Evolutionary conservation across 23 red algal species (phyloP), one percentile per base, ranked within the genome.

Genomic region (Cyanidiococcus yangmingshanensis): DNA sequence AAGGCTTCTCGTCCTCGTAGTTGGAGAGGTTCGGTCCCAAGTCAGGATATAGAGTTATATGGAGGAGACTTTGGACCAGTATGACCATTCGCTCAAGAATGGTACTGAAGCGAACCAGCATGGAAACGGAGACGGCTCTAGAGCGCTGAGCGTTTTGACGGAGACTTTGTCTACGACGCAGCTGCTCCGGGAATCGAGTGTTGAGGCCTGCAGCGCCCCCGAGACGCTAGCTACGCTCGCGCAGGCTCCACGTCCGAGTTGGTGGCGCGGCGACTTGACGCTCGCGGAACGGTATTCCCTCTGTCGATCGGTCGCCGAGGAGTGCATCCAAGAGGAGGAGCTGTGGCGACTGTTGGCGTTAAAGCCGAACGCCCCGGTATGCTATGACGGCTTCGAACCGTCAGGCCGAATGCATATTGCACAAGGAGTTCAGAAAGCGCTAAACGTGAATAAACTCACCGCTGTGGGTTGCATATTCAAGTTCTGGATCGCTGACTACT

Each of bases 391-490:
- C 0, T 97, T 97, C 67, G 93, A 97, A 80, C 93, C 93, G 40
- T 97, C 93, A 0, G 93, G 93, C 15, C 75, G 87, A 7, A 97
- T 97, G 87, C 87, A 90, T 40, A 90, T 97, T 27, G 87, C 93
- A 24, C 93, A 97, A 76, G 93, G 93, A 0, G 86, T 97, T 82
- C 83, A 84, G 40, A 97, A 97, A 74, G 76, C 84, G 2, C 81
- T 97, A 67, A 97, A 97, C 40, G 93, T 97, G 30, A 97, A 97
- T 74, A 90, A 90, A 76, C 88, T 97, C 37, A 97, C 93, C 26
- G 59, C 76, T 0, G 88, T 85, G 0, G 93, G 93, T 0, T 97
- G 93, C 79, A 67, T 74, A 1, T 97, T 90, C 82, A 83, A 90
- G 57, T 90, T 97, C 51, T 97, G 87, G 87, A 85, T 97, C 35